phyloP scores from a whole-genome alignment of 2,329 filamentous ascomycete genomes.

The Neofusicoccum kwambonambiense region DNA sequence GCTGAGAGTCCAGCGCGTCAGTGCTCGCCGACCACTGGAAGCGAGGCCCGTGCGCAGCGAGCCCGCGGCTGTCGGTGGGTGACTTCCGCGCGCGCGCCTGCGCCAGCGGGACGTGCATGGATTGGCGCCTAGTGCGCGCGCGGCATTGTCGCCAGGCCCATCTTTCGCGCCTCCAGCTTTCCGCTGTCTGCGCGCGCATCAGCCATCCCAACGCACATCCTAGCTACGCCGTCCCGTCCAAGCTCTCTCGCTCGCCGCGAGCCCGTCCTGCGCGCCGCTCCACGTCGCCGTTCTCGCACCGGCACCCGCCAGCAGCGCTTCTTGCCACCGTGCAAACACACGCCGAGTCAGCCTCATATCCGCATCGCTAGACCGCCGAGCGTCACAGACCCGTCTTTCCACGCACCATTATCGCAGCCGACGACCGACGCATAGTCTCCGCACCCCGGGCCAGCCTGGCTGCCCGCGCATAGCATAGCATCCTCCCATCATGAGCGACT shows the following conservation, averaged over 20 bases:
- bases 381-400: background rate
- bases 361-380: background rate
- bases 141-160: background rate
- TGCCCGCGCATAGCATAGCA: background rate
- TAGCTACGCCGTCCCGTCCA: background rate
- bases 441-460: background rate
- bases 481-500: conserved; percentile 73
- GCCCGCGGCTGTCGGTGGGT: too few species aligned
- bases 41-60: too few species aligned
- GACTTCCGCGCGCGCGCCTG: too few species aligned
- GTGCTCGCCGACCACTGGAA: too few species aligned
- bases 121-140: background rate
- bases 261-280: background rate
- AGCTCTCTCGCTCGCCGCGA: background rate
- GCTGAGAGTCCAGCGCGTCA: background rate
- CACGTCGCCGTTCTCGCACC: background rate
- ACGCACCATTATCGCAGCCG: background rate
- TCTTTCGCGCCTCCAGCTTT: background rate
- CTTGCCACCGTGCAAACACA: background rate
- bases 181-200: background rate
- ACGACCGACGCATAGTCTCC: background rate
- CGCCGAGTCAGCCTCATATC: background rate
- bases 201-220: background rate
- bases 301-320: background rate
- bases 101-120: background rate